phyloP scores from a whole-genome alignment of 768 basidiomycete species.

The Lactarius sanguifluus region DNA sequence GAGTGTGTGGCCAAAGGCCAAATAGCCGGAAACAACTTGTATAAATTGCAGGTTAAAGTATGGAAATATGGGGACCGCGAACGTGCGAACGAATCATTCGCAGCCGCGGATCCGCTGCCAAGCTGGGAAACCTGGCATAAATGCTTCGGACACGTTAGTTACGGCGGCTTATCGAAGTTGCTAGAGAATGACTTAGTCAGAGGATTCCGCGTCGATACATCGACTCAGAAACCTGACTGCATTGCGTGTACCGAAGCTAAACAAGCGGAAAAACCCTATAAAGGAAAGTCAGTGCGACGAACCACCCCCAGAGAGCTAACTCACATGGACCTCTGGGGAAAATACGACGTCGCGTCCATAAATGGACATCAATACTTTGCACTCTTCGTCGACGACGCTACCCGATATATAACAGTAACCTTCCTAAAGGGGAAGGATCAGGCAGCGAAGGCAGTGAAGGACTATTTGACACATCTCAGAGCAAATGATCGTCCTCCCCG shows the following conservation, averaged over 20 bases:
- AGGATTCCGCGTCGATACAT: background rate
- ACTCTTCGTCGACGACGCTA: background rate
- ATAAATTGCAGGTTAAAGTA: too few species aligned
- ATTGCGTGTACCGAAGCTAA: background rate
- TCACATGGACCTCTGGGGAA: background rate
- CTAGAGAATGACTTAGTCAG: fast-evolving
- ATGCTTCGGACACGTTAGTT: background rate
- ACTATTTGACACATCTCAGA: too few species aligned
- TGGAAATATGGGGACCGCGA: too few species aligned
- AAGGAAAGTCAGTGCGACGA: too few species aligned
- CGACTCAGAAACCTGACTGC: background rate
- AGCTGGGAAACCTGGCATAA: background rate
- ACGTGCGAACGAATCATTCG: too few species aligned
- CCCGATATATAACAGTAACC: background rate
- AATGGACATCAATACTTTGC: background rate
- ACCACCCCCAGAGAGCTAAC: background rate
- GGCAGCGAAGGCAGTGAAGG: too few species aligned
- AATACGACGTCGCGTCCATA: background rate
- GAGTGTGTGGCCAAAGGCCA: too few species aligned
- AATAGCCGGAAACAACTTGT: too few species aligned
- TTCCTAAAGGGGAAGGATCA: too few species aligned
- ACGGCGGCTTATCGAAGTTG: background rate
- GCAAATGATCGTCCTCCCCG: too few species aligned
- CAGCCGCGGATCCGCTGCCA: too few species aligned
- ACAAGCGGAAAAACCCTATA: background rate